Percentiles rank a stretch among this genome's conserved stretches.
These are phyloP conservation scores for Hypomyces perniciosus DNA, from an alignment of 2,329 filamentous ascomycete species.

Conservation along the genomic window DNA sequence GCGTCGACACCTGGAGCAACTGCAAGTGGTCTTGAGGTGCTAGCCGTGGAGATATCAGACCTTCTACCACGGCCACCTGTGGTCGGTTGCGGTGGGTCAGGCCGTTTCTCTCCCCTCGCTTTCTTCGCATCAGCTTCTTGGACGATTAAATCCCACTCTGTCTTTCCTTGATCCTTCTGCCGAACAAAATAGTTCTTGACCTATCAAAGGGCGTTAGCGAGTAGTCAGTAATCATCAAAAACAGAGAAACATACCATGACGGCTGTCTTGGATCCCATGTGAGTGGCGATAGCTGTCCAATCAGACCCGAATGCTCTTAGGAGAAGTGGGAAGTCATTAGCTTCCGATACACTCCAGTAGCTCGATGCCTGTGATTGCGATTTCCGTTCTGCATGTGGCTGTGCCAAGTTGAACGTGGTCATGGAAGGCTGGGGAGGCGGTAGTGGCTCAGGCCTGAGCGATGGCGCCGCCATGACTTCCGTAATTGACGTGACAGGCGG, in stretches of 20 bases:
- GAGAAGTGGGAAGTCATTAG: slow-evolving; percentile 67
- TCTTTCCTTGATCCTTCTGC: slow-evolving; percentile 53
- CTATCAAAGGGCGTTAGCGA: slow-evolving; percentile 29
- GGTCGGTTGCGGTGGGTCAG: slow-evolving; percentile 53
- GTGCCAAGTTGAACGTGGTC: slow-evolving; percentile 45
- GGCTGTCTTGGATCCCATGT: slow-evolving; percentile 78
- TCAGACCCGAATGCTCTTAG: slow-evolving; percentile 73
- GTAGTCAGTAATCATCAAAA: not conserved
- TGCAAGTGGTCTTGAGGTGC: slow-evolving; percentile 37
- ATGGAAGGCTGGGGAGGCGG: slow-evolving; percentile 41
- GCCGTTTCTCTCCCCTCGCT: slow-evolving; percentile 50
- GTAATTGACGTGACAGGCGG: slow-evolving; percentile 35
- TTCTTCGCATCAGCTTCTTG: slow-evolving; percentile 54
- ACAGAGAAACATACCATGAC: slow-evolving; percentile 61
- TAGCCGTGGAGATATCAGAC: slow-evolving; percentile 35
- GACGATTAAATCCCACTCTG: slow-evolving; percentile 55
- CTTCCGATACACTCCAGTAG: slow-evolving; percentile 82
- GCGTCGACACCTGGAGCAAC: slow-evolving; percentile 41
- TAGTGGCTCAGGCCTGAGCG: slow-evolving; percentile 49
- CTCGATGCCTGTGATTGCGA: slow-evolving; percentile 60
- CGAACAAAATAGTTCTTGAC: slow-evolving; percentile 64
- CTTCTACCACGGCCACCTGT: slow-evolving; percentile 45
- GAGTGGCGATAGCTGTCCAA: slow-evolving; percentile 66
- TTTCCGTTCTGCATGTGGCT: slow-evolving; percentile 41
- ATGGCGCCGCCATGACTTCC: slow-evolving; percentile 52